Evolutionary conservation across 805 yeast genomes (phyloP).

Genomic region (Cyberlindnera samutprakarnensis): DNA sequence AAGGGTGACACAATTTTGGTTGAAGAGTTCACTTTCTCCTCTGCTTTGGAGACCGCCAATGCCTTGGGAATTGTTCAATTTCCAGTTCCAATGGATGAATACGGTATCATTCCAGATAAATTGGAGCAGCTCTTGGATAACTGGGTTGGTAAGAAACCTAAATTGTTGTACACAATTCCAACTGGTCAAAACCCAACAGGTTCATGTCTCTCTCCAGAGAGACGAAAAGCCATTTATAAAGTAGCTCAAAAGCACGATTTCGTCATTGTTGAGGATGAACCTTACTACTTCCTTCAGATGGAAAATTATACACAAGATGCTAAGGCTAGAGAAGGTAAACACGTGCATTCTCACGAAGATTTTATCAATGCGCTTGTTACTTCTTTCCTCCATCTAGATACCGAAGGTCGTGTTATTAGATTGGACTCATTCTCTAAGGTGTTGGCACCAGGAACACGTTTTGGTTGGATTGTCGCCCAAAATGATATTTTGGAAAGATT

Average conservation of each 20-base stretch:
- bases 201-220: conserved; percentile 64
- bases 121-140: conserved; percentile 51
- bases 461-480: conserved; percentile 17
- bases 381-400: conserved; percentile 64
- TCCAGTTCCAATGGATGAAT: conserved; percentile 72
- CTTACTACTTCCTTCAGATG: conserved; percentile 95
- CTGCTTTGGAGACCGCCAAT: conserved; percentile 75
- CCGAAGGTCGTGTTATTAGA: conserved; percentile 28
- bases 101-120: conserved; percentile 71
- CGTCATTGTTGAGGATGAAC: conserved; percentile 89
- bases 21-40: conserved; percentile 77
- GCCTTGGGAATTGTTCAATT: conserved; percentile 63
- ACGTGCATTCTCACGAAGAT: conserved; percentile 25
- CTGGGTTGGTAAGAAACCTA: conserved; percentile 79
- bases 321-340: conserved; percentile 25
- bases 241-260: conserved; percentile 82
- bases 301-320: conserved; percentile 53
- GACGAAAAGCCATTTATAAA: conserved; percentile 71
- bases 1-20: conserved; percentile 79
- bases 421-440: conserved; percentile 18
- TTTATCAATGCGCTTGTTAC: conserved; percentile 46
- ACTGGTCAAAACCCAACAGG: conserved; percentile 99
- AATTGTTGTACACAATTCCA: conserved; percentile 80
- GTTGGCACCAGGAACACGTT: conserved; percentile 16
- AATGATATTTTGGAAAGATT: conserved; percentile 10